Conservation (phyloP, 441 rosid species). For the California macrophylla region DNA sequence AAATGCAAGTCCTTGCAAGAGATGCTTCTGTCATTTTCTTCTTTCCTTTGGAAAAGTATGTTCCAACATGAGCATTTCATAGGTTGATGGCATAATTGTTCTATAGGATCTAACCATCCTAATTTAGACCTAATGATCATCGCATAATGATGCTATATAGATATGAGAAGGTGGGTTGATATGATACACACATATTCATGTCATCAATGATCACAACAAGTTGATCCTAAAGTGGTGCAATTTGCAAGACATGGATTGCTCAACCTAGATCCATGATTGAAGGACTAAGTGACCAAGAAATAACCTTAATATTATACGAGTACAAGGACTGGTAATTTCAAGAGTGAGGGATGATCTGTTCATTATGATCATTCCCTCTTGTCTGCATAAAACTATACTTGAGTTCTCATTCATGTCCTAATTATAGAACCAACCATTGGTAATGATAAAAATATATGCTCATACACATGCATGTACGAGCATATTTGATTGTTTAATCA, state of each 20-base stretch:
- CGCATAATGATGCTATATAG: constrained; percentile 1
- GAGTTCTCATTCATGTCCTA: constrained; percentile 6
- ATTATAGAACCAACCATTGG: constrained; percentile 7
- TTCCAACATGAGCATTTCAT: constrained; percentile 10
- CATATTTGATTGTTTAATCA: not conserved
- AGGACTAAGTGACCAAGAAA: not conserved
- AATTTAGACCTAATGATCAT: not conserved
- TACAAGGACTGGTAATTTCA: not conserved
- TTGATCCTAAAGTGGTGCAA: not conserved
- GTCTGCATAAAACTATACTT: not conserved
- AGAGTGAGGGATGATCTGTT: not conserved
- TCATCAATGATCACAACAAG: not conserved
- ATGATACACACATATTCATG: constrained; percentile 10
- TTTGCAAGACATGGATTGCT: not conserved
- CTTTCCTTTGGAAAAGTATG: constrained; percentile 1
- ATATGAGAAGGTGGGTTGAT: not conserved
- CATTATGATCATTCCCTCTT: not conserved
- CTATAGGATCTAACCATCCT: not conserved
- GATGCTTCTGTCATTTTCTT: constrained; percentile 18
- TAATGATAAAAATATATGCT: not conserved
- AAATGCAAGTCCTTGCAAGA: constrained; percentile 9
- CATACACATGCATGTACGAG: not conserved
- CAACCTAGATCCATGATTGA: not conserved
- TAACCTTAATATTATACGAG: not conserved
- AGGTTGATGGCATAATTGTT: constrained; percentile 19